Evolutionary conservation across 208 protist genomes (phyloP).

Genomic region (Leishmania turanica): DNA sequence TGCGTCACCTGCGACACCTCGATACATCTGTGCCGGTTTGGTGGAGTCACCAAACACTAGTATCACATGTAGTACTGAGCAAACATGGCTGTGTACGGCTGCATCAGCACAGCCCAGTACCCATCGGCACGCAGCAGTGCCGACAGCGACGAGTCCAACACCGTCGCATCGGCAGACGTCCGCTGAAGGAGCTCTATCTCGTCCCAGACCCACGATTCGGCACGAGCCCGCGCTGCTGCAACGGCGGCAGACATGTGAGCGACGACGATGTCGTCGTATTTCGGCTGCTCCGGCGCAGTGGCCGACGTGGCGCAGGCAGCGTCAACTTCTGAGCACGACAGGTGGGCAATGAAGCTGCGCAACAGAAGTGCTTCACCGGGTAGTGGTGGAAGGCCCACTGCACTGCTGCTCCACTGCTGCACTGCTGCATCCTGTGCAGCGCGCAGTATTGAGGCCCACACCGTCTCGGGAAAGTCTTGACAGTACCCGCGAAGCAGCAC

Average conservation of each 20-base stretch:
- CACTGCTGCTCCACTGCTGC: background rate
- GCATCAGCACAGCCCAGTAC: conserved; percentile 29
- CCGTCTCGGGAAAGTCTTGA: conserved; percentile 13
- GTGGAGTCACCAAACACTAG: background rate
- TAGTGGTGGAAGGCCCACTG: background rate
- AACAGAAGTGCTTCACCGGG: conserved; percentile 19
- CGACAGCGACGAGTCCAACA: background rate
- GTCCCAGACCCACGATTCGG: conserved; percentile 4
- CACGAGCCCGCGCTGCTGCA: conserved; percentile 7
- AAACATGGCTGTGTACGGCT: conserved; percentile 31
- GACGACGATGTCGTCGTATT: background rate
- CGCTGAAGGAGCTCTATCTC: conserved; percentile 15
- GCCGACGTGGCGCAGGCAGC: background rate
- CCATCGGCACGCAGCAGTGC: conserved; percentile 21
- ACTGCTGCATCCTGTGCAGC: conserved; percentile 16
- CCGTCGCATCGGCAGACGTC: background rate
- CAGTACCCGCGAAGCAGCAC: conserved; percentile 28
- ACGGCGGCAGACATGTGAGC: conserved; percentile 1
- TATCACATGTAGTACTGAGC: conserved; percentile 17
- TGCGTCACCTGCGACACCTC: background rate
- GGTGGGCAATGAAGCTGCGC: conserved; percentile 30
- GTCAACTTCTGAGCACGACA: conserved; percentile 3
- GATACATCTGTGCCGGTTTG: background rate
- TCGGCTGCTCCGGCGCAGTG: background rate
- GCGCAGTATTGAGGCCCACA: conserved; percentile 25